A percentile compares a stretch with the other conserved stretches of the same genome.
Evolutionary conservation across 208 protist species (phyloP).

Genomic region (Entamoeba invadens): DNA sequence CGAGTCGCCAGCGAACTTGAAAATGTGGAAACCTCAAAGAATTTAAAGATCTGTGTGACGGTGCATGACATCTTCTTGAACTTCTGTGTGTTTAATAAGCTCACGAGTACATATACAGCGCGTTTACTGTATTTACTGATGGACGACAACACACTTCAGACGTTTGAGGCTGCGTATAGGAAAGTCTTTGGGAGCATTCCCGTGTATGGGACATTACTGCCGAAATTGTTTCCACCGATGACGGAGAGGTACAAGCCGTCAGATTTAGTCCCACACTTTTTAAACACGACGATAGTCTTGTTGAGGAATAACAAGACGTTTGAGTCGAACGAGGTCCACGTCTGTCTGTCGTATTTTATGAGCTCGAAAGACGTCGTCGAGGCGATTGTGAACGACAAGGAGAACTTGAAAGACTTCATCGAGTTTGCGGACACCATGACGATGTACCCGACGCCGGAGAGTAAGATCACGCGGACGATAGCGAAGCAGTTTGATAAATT

Average conservation of each 20-base stretch:
- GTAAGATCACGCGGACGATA: background rate
- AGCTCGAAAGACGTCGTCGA: background rate
- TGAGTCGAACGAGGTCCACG: background rate
- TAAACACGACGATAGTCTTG: background rate
- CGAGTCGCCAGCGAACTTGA: background rate
- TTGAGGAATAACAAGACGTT: background rate
- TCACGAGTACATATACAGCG: background rate
- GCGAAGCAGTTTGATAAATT: background rate
- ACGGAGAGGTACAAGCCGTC: background rate
- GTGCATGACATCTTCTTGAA: background rate
- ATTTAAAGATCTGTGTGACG: too few species aligned
- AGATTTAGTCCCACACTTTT: background rate
- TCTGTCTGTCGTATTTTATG: background rate
- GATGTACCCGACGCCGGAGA: background rate
- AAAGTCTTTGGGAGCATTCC: background rate
- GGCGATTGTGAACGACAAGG: background rate
- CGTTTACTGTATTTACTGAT: background rate
- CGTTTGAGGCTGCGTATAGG: background rate
- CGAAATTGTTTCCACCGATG: background rate
- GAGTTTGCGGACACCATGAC: background rate
- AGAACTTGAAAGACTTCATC: background rate
- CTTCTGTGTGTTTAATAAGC: background rate
- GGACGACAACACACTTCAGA: background rate
- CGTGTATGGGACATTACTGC: background rate
- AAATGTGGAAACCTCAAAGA: background rate